These are phyloP conservation scores for Pseudogymnoascus sp. DNA, from an alignment of 2,329 filamentous ascomycete genomes.

Conservation along the genomic window DNA sequence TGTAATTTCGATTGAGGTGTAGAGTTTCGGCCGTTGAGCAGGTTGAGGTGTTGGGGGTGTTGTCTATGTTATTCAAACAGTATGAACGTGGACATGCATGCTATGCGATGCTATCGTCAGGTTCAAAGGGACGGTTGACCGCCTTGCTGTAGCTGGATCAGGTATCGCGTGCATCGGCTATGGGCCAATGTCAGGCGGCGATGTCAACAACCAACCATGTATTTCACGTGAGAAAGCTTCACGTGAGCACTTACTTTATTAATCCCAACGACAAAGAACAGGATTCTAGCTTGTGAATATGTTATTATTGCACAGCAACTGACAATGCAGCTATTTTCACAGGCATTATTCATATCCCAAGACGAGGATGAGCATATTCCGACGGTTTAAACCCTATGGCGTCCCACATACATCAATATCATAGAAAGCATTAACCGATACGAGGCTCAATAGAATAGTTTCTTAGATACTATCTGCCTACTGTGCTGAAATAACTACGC, in stretches of 20 bases:
- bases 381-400: no score
- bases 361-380: neutral
- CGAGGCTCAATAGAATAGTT: neutral
- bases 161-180: constrained; percentile 4
- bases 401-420: neutral
- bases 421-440: neutral
- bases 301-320: neutral
- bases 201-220: neutral
- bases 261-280: neutral
- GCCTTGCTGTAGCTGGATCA: constrained; percentile 5
- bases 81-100: constrained; percentile 3
- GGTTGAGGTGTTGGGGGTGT: neutral
- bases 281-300: neutral
- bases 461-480: neutral
- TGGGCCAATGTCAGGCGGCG: neutral
- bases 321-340: neutral
- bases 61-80: neutral
- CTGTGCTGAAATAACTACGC: constrained; percentile 29
- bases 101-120: constrained; percentile 4
- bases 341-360: neutral
- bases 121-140: constrained; percentile 6
- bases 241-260: neutral
- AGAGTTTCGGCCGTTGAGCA: neutral
- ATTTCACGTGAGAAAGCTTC: neutral
- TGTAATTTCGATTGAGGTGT: neutral